These are phyloP conservation scores for Alnus rubra DNA, from an alignment of 306 rosid species.

Conservation along the genomic window DNA sequence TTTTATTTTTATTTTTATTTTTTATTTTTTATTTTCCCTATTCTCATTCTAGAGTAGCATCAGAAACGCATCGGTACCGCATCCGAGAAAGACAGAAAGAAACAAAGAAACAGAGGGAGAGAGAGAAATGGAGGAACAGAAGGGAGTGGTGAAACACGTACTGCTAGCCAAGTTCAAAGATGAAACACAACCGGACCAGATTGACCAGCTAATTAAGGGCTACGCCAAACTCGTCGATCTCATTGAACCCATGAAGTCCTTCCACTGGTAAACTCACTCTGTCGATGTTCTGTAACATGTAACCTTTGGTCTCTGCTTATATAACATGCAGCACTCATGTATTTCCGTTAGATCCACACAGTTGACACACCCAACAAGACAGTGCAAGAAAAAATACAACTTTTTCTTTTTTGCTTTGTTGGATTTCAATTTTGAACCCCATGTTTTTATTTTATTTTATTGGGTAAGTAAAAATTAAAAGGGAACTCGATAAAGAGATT, in stretches of 20 bases:
- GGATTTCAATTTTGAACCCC: neutral
- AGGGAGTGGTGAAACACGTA: slow-evolving; percentile 71
- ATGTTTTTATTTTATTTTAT: neutral
- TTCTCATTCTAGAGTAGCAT: too few species aligned
- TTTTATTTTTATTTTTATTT: too few species aligned
- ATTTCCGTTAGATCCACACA: neutral
- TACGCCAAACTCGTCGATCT: slow-evolving; percentile 72
- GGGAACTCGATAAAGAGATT: neutral
- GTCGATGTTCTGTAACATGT: neutral
- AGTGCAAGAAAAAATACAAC: neutral
- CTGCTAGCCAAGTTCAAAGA: slow-evolving; percentile 74
- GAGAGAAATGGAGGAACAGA: slow-evolving; percentile 62
- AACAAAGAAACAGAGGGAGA: neutral
- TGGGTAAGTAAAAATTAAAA: neutral
- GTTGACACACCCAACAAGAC: neutral
- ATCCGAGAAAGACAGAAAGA: too few species aligned
- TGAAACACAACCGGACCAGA: slow-evolving; percentile 38
- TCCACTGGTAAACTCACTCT: slow-evolving; percentile 59
- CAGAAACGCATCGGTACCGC: too few species aligned
- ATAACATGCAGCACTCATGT: neutral
- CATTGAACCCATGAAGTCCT: slow-evolving; percentile 71
- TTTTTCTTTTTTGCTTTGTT: neutral
- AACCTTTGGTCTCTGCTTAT: neutral
- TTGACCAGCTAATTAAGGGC: slow-evolving; percentile 57
- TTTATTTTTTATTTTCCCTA: too few species aligned